Base-by-base conservation (phyloP, 495 filamentous ascomycete genomes). In the Daldinia loculata region DNA sequence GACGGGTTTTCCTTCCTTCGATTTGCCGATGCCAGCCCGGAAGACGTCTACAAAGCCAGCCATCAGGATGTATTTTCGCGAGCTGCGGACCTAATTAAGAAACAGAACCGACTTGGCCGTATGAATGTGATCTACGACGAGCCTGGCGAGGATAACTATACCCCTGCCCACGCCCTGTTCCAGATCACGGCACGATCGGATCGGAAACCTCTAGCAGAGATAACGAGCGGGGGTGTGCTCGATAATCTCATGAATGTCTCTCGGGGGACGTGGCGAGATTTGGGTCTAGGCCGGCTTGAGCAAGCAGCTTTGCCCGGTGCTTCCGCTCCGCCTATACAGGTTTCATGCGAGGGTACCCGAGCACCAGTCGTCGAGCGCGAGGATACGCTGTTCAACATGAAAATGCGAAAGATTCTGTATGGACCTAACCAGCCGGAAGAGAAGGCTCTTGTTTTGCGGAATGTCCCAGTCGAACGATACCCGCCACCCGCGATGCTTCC, bases 1-100 rank as follows among this genome's bases (percentile, higher is more conserved):
- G 86, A 85, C 8, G 86, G 89, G 17, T 99, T 98, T 80, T 93
- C 94, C 0, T 99, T 94, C 90, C 83, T 98, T 56, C 91, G 92
- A 14, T 97, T 98, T 71, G 88, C 90, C 15, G 92, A 97, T 75
- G 84, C 85, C 1, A 97, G 93, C 56, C 82, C 88, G 9, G 83
- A 85, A 32, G 94, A 98, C 71, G 90, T 88, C 17, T 84, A 86
- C 64, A 80, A 86, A 30, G 90, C 91, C 15, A 89, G 86, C 61
- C 88, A 88, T 55, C 63, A 67, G 43, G 81, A 80, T 27, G 39
- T 86, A 12, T 87, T 88, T 68, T 75, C 77, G 32, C 92, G 93
- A 41, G 92, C 93, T 8, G 77, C 87, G 15, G 81, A 86, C 38
- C 80, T 88, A 29, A 75, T 81, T 5, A 75, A 80, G 17, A 83